A percentile compares a stretch with the other conserved stretches of the same genome.
These are phyloP conservation scores for Yamadazyma atlantica DNA, from an alignment of 1,139 yeast species.

Conservation along the genomic window DNA sequence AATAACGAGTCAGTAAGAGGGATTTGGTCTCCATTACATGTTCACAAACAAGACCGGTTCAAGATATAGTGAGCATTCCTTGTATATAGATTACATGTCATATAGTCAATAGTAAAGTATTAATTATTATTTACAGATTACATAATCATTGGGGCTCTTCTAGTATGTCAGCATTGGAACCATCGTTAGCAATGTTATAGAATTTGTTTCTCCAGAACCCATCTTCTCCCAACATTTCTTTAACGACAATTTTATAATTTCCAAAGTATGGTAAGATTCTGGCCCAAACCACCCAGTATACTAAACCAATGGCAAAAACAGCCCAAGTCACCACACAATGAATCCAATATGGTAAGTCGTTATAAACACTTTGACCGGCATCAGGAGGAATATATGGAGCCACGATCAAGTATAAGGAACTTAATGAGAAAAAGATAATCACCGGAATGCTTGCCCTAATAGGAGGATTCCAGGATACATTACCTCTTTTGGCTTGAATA, in stretches of 20 bases:
- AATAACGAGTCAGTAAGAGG: conserved; percentile 88
- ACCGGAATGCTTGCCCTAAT: conserved; percentile 67
- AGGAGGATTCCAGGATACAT: conserved; percentile 70
- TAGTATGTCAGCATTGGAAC: conserved; percentile 15
- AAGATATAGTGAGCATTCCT: too few relatives aligned
- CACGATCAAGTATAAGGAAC: conserved; percentile 68
- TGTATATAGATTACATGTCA: not conserved
- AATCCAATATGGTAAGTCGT: conserved; percentile 69
- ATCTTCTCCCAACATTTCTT: conserved; percentile 63
- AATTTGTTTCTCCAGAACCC: conserved; percentile 77
- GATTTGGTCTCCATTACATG: conserved; percentile 95
- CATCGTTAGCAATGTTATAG: conserved; percentile 37
- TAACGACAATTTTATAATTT: conserved; percentile 56
- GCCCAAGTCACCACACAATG: conserved; percentile 87
- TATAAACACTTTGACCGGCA: conserved; percentile 64
- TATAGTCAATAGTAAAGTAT: conserved; percentile 30
- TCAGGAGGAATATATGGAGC: conserved; percentile 85
- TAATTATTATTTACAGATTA: too few relatives aligned
- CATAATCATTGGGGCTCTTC: conserved; percentile 8
- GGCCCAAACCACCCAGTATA: conserved; percentile 73
- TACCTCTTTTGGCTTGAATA: conserved; percentile 52
- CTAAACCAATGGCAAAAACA: conserved; percentile 66
- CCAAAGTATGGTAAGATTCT: conserved; percentile 57
- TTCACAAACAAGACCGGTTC: conserved; percentile 65
- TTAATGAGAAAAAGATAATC: conserved; percentile 60